These are phyloP conservation scores for Mortierella antarctica DNA, from an alignment of 192 early-diverging fungal species.

Conservation along the genomic window DNA sequence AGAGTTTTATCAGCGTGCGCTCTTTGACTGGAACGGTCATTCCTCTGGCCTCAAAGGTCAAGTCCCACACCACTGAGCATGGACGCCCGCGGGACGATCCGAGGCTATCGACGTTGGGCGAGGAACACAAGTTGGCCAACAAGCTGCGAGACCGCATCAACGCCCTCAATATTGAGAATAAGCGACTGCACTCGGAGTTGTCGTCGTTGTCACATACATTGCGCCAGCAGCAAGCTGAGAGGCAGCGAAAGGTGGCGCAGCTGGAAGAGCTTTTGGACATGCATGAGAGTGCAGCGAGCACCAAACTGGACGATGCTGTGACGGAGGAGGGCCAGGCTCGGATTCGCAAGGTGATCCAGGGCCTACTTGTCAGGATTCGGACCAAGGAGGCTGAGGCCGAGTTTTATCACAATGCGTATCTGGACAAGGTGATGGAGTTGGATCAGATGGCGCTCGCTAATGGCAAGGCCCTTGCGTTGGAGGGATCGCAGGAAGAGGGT, in stretches of 20 bases:
- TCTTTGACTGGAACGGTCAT: constrained; percentile 41
- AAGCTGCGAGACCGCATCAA: constrained; percentile 45
- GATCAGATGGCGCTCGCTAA: constrained; percentile 44
- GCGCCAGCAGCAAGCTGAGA: constrained; percentile 39
- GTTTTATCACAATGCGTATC: constrained; percentile 52
- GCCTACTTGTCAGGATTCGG: constrained; percentile 40
- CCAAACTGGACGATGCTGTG: constrained; percentile 25
- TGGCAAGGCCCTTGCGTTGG: constrained; percentile 27
- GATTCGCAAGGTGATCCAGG: constrained; percentile 52
- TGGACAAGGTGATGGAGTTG: constrained; percentile 49
- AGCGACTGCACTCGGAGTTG: constrained; percentile 36
- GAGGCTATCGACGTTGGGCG: constrained; percentile 25
- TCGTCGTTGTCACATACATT: constrained; percentile 22
- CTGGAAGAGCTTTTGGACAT: constrained; percentile 45
- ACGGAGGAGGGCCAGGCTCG: constrained; percentile 47
- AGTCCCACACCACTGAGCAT: constrained; percentile 18
- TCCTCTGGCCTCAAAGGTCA: constrained; percentile 27
- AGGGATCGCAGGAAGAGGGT: constrained; percentile 1
- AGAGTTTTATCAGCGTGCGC: constrained; percentile 40
- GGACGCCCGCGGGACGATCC: constrained; percentile 30
- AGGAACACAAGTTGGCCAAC: constrained; percentile 40
- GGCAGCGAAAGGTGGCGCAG: constrained; percentile 36
- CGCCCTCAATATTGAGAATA: constrained; percentile 40
- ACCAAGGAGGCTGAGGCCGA: constrained; percentile 52
- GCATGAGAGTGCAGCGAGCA: constrained; percentile 27